phyloP scores from a whole-genome alignment of 305 asterid species.

The Solanum hybrid region DNA sequence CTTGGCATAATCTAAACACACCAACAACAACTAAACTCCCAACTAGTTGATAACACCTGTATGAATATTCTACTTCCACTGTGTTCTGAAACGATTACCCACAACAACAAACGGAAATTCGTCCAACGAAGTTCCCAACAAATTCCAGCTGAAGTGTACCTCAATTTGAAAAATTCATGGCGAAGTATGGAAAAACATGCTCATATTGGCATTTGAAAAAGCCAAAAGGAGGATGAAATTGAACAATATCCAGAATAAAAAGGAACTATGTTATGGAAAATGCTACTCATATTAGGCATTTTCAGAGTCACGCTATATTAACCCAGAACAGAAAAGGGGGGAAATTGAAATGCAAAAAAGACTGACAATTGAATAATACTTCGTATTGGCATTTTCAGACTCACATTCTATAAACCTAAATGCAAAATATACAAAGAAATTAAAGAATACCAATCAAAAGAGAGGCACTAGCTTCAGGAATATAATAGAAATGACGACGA shows the following conservation, averaged over 20 bases:
- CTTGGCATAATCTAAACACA: neutral
- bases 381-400: neutral
- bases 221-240: neutral
- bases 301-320: neutral
- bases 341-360: neutral
- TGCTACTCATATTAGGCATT: neutral
- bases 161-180: neutral
- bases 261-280: neutral
- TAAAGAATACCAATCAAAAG: conserved; percentile 65
- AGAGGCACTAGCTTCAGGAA: conserved; percentile 98
- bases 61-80: neutral
- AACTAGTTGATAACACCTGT: neutral
- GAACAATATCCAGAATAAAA: neutral
- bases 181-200: neutral
- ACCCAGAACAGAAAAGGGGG: neutral
- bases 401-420: neutral
- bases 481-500: conserved; percentile 84
- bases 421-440: neutral
- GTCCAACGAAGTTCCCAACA: neutral
- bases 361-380: neutral
- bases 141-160: neutral
- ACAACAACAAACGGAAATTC: neutral
- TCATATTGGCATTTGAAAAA: neutral
- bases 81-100: neutral
- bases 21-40: neutral